Evolutionary conservation across 1,139 yeast genomes (phyloP).

Genomic region (Meyerozyma elateridarum): DNA sequence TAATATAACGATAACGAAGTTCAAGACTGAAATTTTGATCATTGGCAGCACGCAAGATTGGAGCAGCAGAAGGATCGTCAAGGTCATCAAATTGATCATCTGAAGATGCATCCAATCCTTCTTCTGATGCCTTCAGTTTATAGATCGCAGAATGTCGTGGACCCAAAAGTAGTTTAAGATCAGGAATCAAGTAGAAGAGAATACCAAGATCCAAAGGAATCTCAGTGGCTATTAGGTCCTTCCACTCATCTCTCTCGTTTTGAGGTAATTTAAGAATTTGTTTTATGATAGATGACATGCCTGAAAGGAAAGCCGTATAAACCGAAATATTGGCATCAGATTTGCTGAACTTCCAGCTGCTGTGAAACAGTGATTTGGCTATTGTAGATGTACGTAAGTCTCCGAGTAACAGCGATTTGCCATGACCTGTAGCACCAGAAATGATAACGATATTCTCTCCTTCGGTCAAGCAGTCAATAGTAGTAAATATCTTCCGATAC

Average conservation of each 20-base stretch:
- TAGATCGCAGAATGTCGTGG: conserved; percentile 28
- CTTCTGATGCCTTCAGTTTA: conserved; percentile 8
- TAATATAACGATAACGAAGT: conserved; percentile 37
- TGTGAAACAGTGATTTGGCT: conserved; percentile 34
- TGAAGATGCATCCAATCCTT: conserved; percentile 7
- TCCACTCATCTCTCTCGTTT: conserved; percentile 36
- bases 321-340: conserved; percentile 25
- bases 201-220: conserved; percentile 42
- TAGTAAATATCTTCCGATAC: conserved; percentile 20
- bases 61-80: neutral
- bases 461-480: conserved; percentile 19
- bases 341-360: conserved; percentile 38
- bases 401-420: conserved; percentile 43
- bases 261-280: conserved; percentile 41
- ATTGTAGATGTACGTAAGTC: conserved; percentile 37
- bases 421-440: conserved; percentile 45
- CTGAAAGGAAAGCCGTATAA: conserved; percentile 26
- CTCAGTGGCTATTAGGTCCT: conserved; percentile 35
- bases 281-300: conserved; percentile 36
- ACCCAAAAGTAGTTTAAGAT: conserved; percentile 41
- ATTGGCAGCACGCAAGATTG: conserved; percentile 8
- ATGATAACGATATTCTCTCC: conserved; percentile 31
- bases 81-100: conserved; percentile 20
- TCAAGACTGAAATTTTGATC: conserved; percentile 29
- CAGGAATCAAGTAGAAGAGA: conserved; percentile 42